A percentile compares a stretch with the other conserved stretches of the same genome.
phyloP scores from a whole-genome alignment of 2,329 filamentous ascomycete species.

The Colletotrichum shisoi region DNA sequence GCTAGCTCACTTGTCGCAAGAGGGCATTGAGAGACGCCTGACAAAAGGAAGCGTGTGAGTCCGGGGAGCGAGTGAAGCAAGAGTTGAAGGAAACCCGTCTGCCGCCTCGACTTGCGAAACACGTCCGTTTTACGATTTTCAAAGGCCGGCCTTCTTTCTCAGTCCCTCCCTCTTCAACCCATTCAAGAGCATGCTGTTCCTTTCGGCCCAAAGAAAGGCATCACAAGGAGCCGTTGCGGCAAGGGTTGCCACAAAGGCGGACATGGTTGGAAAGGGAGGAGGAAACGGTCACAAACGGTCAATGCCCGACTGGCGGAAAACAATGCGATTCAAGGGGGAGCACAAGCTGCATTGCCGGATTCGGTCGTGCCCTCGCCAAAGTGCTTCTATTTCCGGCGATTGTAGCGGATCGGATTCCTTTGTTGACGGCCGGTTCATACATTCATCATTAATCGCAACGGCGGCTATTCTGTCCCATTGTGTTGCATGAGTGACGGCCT shows the following conservation, averaged over 20 bases:
- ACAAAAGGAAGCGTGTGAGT: slow-evolving; percentile 13
- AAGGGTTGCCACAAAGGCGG: slow-evolving; percentile 21
- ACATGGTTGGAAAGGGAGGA: slow-evolving; percentile 1
- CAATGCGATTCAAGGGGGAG: slow-evolving; percentile 18
- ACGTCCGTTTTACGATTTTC: slow-evolving; percentile 28
- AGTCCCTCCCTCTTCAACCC: not conserved
- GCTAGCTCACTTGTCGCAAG: not conserved
- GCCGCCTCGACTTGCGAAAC: slow-evolving; percentile 25
- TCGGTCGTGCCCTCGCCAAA: slow-evolving; percentile 4
- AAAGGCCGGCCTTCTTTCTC: slow-evolving; percentile 1
- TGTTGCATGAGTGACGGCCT: not conserved
- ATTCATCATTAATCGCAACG: slow-evolving; percentile 18
- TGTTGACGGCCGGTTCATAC: slow-evolving; percentile 11
- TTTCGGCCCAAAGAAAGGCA: not conserved
- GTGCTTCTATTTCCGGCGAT: slow-evolving; percentile 13
- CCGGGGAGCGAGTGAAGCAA: slow-evolving; percentile 1
- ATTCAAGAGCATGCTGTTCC: not conserved
- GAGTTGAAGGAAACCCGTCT: slow-evolving; percentile 11
- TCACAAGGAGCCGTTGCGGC: not conserved
- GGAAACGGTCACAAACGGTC: slow-evolving; percentile 16
- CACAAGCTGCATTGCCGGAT: slow-evolving; percentile 23
- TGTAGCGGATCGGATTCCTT: not conserved
- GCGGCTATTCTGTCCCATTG: not conserved
- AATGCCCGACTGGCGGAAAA: slow-evolving; percentile 3
- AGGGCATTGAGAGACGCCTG: slow-evolving; percentile 15